Conservation (phyloP, 2,329 filamentous ascomycete species). For the Penicillium sp. region DNA sequence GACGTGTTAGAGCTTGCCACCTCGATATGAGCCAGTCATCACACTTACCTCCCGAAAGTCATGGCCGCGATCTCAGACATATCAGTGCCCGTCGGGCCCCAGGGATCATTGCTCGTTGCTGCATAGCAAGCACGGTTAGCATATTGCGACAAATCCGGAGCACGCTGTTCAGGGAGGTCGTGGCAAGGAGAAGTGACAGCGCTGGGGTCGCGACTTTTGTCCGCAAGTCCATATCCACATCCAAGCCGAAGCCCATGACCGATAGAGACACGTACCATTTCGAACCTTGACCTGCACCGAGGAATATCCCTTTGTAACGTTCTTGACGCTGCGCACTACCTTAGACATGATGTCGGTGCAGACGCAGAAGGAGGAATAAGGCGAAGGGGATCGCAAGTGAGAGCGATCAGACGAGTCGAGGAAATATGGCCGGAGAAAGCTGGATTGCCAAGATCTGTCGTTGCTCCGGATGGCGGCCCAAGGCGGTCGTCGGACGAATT, state of each 20-base stretch:
- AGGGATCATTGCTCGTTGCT: constrained; percentile 99
- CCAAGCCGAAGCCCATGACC: background rate
- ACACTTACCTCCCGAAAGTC: constrained; percentile 88
- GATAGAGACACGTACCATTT: constrained; percentile 67
- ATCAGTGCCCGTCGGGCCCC: constrained; percentile 95
- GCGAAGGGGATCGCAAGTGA: constrained; percentile 2
- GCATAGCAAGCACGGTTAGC: constrained; percentile 21
- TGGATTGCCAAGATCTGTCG: constrained; percentile 21
- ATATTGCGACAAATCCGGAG: background rate
- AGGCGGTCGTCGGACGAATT: constrained; percentile 11
- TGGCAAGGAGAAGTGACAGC: constrained; percentile 2
- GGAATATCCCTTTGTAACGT: constrained; percentile 98
- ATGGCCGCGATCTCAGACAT: constrained; percentile 98
- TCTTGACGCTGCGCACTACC: constrained; percentile 96
- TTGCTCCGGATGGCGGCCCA: constrained; percentile 20
- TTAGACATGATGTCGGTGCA: constrained; percentile 70
- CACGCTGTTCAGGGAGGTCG: constrained; percentile 2
- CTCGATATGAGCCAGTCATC: background rate
- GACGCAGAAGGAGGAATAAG: constrained; percentile 7
- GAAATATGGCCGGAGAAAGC: constrained; percentile 4
- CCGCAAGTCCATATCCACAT: background rate
- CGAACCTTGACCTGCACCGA: constrained; percentile 95
- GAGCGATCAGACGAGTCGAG: constrained; percentile 11
- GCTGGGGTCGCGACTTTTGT: background rate
- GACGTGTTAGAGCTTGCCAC: constrained; percentile 7